These are phyloP conservation scores for Coprinellus aureogranulatus DNA, from an alignment of 768 basidiomycete genomes.

Conservation along the genomic window DNA sequence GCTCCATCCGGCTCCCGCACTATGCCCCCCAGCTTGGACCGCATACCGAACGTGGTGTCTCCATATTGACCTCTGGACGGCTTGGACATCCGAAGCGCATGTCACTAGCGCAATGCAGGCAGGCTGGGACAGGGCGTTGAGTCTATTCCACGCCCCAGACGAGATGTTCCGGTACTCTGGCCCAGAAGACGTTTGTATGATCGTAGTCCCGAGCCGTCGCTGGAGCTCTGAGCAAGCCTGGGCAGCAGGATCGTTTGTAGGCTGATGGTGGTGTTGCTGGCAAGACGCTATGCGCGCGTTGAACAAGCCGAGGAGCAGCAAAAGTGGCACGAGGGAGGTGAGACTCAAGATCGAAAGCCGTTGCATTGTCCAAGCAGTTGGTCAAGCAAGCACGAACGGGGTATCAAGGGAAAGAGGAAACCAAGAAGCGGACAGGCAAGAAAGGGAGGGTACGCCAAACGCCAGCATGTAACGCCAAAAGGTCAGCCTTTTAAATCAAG, in stretches of 20 bases:
- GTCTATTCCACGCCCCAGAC: slow-evolving; percentile 29
- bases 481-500: no score
- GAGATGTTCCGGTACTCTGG: slow-evolving; percentile 1
- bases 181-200: not conserved
- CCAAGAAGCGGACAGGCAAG: no score
- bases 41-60: slow-evolving; percentile 32
- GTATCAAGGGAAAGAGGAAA: no score
- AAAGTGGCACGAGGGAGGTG: no score
- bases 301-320: no score
- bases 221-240: not conserved
- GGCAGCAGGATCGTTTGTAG: not conserved
- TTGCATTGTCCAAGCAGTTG: no score
- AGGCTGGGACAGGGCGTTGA: slow-evolving; percentile 29
- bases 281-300: no score
- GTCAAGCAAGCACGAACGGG: no score
- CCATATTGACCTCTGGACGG: slow-evolving; percentile 36
- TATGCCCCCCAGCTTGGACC: slow-evolving; percentile 43
- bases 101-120: slow-evolving; percentile 36
- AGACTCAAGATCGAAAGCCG: no score
- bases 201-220: not conserved
- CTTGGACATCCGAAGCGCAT: slow-evolving; percentile 29
- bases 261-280: no score
- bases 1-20: slow-evolving; percentile 41
- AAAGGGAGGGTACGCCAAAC: no score
- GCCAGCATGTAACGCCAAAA: no score